Base-by-base conservation (phyloP, 1,284 basidiomycete genomes). In the Papiliotrema terrestris region DNA sequence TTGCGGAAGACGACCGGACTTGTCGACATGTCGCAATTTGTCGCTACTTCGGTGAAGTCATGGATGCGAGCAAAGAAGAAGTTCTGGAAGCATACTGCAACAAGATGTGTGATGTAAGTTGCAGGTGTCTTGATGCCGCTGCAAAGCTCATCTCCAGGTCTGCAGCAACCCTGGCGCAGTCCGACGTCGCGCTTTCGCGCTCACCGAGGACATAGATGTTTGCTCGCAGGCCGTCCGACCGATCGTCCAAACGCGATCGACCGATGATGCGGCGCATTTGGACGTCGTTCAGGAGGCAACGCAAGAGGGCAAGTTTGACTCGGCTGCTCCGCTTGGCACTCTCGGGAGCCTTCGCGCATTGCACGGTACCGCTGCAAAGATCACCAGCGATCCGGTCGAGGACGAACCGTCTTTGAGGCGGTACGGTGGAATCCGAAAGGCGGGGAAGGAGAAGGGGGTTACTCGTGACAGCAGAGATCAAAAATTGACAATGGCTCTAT, bases 21-120 rank as follows among this genome's bases (percentile, higher is more conserved):
- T 93, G 90, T 69, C 80, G 91, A 36, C 90, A 94, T 76, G 78
- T 91, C 23, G 79, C 81, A 2, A 85, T 92, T 54, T 91, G 90
- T 66, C 83, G 83, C 42, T 91, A 89, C 69, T 92, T 94, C 65
- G 90, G 88, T 0, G 91, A 93, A 71, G 67, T 72, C 2, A 83
- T 91, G 42, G 81, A 88, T 60, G 68, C 77, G 2, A 73, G 68
- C 4, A 80, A 88, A 58, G 60, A 77, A 2, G 78, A 78, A 6
- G 62, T 80, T 4, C 71, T 81, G 49, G 80, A 81, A 55, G 67
- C 71, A 3, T 85, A 89, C 61, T 94, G 91, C 65, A 74, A 86
- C 55, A 78, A 79, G 39, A 91, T 91, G 88, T 94, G 90, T 65
- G 90, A 93, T 74, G 90, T 91, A 65, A 51, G 86, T 79, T 8